phyloP scores from a whole-genome alignment of 345 rosid genomes.

The Adansonia digitata region DNA sequence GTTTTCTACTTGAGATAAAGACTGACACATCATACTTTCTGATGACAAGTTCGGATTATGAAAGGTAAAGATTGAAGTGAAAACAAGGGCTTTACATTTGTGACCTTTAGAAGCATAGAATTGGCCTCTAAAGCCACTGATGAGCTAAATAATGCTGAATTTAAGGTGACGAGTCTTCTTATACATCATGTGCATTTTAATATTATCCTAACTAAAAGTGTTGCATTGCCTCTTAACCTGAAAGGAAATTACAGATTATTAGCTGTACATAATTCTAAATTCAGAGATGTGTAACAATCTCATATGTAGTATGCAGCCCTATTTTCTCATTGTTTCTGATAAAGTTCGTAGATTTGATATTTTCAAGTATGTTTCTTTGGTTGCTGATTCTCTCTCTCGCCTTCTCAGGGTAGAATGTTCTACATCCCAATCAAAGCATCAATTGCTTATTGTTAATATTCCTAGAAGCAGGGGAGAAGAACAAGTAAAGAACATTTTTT shows the following conservation, averaged over 20 bases:
- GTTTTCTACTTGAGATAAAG: background rate
- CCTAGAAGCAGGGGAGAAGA: slow-evolving; percentile 59
- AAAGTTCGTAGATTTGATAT: background rate
- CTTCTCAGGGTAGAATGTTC: slow-evolving; percentile 63
- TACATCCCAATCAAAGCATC: slow-evolving; percentile 54
- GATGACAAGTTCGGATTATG: slow-evolving; percentile 50
- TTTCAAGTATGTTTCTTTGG: slow-evolving; percentile 3
- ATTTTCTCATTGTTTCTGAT: background rate
- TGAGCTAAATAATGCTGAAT: slow-evolving; percentile 49
- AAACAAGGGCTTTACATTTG: slow-evolving; percentile 68
- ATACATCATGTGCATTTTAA: background rate
- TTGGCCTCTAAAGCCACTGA: slow-evolving; percentile 60
- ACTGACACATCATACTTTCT: slow-evolving; percentile 11
- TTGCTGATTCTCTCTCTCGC: slow-evolving; percentile 4
- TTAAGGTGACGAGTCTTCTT: slow-evolving; percentile 43
- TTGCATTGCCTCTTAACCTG: background rate
- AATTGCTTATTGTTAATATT: slow-evolving; percentile 58
- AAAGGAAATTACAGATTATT: background rate
- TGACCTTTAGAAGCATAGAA: slow-evolving; percentile 53
- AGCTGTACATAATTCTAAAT: background rate
- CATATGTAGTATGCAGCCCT: background rate
- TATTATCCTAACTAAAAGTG: background rate
- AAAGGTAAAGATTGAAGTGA: slow-evolving; percentile 54
- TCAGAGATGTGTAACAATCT: background rate
- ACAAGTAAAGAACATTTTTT: slow-evolving; percentile 47